Base-by-base conservation (phyloP, 371 early-diverging fungal genomes). In the Coemansia sp. region DNA sequence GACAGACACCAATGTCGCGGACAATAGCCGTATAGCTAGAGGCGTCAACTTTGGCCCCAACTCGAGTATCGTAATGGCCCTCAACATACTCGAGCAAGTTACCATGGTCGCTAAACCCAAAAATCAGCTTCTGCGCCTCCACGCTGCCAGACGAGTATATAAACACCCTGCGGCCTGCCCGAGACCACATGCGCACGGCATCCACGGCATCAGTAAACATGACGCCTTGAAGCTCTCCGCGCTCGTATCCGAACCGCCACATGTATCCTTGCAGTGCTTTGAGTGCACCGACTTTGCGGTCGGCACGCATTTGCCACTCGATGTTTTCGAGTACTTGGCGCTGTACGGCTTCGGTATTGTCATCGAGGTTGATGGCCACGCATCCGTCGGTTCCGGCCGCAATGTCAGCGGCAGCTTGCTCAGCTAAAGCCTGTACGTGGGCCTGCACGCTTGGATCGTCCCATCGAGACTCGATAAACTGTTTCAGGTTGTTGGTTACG, bases 71-170 rank as follows among this genome's bases (percentile, higher is more conserved):
- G 80, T 89, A 97, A 84, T 97, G 88, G 12, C 95, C 95, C 37
- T 81, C 80, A 62, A 97, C 88, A 71, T 86, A 89, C 65, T 71
- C 68, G 20, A 85, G 82, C 44, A 97, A 67, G 61, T 95, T 85
- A n/a, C 98, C 98, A 51, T 91, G 85, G 30, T 90, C 88, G 0
- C 91, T 88, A 75, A 86, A 88, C 8, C 88, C 87, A 71, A 97
- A 95, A 5, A 96, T 73, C 14, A 95, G 84, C 82, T 96, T 95
- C 73, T 97, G 96, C 0, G 96, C 98, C 44, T 84, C 83, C 4
- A 97, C 88, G 64, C 93, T 93, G 3, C 98, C 98, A 30, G 95
- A 95, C 3, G 95, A 95, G 83, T 96, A 97, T 39, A 97, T 94
- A 78, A 89, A 95, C 42, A 95, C 84, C 63, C 83, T 83, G 51